Evolutionary conservation across 2,329 filamentous ascomycete species (phyloP).

Genomic region (Penicillium corylophilum): DNA sequence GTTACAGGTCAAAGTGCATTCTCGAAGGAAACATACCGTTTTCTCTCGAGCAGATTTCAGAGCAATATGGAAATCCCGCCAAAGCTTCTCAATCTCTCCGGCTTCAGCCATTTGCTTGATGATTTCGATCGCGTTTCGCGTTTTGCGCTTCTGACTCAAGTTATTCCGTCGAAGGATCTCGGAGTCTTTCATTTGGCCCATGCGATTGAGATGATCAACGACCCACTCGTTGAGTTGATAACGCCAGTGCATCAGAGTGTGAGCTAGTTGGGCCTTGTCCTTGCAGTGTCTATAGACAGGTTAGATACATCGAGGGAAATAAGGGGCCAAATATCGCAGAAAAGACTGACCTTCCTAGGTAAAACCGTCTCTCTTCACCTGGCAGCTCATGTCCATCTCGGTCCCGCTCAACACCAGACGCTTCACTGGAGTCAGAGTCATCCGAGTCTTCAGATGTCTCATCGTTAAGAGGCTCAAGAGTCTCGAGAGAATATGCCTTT

Average conservation of each 20-base stretch:
- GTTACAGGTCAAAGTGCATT: neutral
- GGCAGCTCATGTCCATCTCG: conserved; percentile 49
- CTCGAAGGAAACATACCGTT: conserved; percentile 35
- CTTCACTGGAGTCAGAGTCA: conserved; percentile 33
- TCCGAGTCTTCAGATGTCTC: conserved; percentile 45
- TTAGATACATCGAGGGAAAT: neutral
- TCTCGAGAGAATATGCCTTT: conserved; percentile 63
- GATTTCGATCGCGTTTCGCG: conserved; percentile 62
- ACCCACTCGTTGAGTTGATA: conserved; percentile 72
- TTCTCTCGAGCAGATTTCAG: conserved; percentile 58
- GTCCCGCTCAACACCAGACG: conserved; percentile 36
- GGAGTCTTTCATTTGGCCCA: conserved; percentile 58
- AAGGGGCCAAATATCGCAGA: too few species aligned
- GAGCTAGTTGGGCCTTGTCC: conserved; percentile 66
- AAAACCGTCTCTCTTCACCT: conserved; percentile 49
- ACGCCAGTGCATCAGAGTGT: conserved; percentile 74
- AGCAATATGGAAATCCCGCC: conserved; percentile 63
- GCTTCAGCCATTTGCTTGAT: conserved; percentile 62
- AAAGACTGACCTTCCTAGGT: conserved; percentile 50
- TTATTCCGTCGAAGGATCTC: conserved; percentile 62
- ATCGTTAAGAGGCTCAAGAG: conserved; percentile 61
- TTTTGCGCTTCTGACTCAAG: conserved; percentile 59
- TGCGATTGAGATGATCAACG: conserved; percentile 57
- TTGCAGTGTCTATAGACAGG: conserved; percentile 51
- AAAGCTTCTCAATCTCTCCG: conserved; percentile 62